phyloP scores from a whole-genome alignment of 768 basidiomycete species.

The Mycena crocata region DNA sequence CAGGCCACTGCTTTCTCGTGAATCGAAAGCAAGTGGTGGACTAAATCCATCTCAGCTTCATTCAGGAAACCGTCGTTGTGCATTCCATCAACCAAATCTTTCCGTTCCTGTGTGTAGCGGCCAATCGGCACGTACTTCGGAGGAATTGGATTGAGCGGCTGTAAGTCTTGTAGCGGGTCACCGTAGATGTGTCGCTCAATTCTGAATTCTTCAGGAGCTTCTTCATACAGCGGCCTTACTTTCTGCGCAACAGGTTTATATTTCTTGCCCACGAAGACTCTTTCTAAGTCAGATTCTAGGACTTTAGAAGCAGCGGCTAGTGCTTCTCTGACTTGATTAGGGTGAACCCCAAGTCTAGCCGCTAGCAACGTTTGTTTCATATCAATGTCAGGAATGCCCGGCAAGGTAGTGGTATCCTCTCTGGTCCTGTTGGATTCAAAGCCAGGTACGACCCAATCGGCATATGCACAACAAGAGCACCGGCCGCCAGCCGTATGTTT shows the following conservation, averaged over 20 bases:
- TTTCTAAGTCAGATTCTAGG: neutral
- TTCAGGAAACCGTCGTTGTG: neutral
- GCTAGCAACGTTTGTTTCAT: too few relatives aligned
- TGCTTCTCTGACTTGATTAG: neutral
- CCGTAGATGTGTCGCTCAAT: neutral
- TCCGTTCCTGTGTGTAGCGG: neutral
- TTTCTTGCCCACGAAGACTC: neutral
- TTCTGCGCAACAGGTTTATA: neutral
- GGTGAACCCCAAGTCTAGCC: neutral
- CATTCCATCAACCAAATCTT: neutral
- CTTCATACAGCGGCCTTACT: neutral
- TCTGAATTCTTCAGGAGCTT: neutral
- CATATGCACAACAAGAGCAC: too few relatives aligned
- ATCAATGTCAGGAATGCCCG: too few relatives aligned
- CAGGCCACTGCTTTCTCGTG: conserved; percentile 33
- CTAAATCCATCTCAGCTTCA: neutral
- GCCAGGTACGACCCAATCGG: too few relatives aligned
- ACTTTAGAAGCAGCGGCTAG: neutral
- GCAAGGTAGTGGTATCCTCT: too few relatives aligned
- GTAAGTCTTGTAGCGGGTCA: neutral
- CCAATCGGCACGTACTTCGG: neutral
- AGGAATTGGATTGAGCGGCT: neutral
- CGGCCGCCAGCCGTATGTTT: too few relatives aligned
- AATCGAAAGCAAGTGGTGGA: neutral
- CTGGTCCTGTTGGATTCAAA: too few relatives aligned